Conservation (phyloP, 352 stramenopile genomes). For the Thalassiosira livingstoniorum region DNA sequence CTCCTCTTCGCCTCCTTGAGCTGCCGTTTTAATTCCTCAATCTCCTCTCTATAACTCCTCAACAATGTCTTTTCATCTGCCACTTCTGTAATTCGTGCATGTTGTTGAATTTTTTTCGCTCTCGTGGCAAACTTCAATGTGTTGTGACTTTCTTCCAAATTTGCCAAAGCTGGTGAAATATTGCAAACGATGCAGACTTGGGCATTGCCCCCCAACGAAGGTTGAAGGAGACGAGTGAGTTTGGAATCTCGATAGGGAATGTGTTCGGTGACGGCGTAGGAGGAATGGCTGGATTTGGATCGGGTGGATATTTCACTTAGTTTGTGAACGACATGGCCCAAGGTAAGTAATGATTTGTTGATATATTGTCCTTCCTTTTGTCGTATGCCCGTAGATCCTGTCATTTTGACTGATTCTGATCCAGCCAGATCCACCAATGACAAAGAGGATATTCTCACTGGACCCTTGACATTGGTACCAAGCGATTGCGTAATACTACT, state of each 20-base stretch:
- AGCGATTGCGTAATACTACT: conserved; percentile 17
- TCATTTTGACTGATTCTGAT: conserved; percentile 94
- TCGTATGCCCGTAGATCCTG: conserved; percentile 66
- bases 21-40: conserved; percentile 87
- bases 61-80: conserved; percentile 92
- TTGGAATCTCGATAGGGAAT: conserved; percentile 98
- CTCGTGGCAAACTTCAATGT: conserved; percentile 96
- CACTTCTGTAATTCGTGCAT: conserved; percentile 84
- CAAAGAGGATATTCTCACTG: conserved; percentile 68
- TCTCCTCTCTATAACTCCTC: conserved; percentile 88
- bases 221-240: conserved; percentile 96
- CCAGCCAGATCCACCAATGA: conserved; percentile 91
- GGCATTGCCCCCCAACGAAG: conserved; percentile 87
- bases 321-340: conserved; percentile 97
- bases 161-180: conserved; percentile 89
- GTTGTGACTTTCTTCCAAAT: conserved; percentile 93
- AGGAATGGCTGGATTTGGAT: conserved; percentile 28
- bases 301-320: conserved; percentile 59
- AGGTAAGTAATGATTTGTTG: conserved; percentile 90
- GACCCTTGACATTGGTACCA: conserved; percentile 5
- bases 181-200: conserved; percentile 93
- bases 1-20: conserved; percentile 70
- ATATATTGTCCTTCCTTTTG: conserved; percentile 89
- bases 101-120: conserved; percentile 92
- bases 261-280: conserved; percentile 85